These are phyloP conservation scores for Hanseniaspora taiwanica DNA, from an alignment of 805 yeast species.

Conservation along the genomic window DNA sequence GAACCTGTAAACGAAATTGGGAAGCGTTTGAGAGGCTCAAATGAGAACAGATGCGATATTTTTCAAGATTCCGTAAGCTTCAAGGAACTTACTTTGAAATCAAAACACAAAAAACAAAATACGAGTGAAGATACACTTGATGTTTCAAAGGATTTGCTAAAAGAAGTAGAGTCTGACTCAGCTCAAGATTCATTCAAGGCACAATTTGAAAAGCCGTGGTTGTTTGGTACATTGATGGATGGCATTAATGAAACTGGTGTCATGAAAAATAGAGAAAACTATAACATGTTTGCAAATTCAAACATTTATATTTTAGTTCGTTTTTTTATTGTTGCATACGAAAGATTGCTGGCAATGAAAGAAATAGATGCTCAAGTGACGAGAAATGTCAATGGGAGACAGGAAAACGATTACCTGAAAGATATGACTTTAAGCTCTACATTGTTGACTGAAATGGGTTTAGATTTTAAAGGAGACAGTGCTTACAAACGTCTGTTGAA, in stretches of 20 bases:
- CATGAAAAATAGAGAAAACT: conserved; percentile 35
- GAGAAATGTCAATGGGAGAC: conserved; percentile 53
- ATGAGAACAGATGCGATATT: conserved; percentile 17
- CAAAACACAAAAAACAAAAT: conserved; percentile 29
- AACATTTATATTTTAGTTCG: conserved; percentile 84
- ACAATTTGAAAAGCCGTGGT: conserved; percentile 23
- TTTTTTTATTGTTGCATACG: conserved; percentile 66
- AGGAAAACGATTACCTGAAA: conserved; percentile 63
- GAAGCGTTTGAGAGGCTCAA: conserved; percentile 10
- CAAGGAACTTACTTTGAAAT: conserved; percentile 15
- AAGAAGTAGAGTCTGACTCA: conserved; percentile 15
- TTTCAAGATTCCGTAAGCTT: neutral
- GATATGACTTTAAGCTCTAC: conserved; percentile 73
- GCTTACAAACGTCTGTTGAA: conserved; percentile 69
- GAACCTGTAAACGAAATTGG: conserved; percentile 13
- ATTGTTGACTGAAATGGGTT: conserved; percentile 70
- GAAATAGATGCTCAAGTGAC: conserved; percentile 53
- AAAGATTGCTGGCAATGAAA: conserved; percentile 69
- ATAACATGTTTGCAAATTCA: conserved; percentile 77
- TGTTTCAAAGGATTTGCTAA: conserved; percentile 14
- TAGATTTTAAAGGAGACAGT: conserved; percentile 53
- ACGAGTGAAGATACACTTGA: conserved; percentile 12
- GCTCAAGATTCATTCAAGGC: conserved; percentile 19
- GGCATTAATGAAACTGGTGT: conserved; percentile 19
- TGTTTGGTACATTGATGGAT: conserved; percentile 21